Conservation (phyloP, 768 basidiomycete genomes). For the Tulasnella sp. region DNA sequence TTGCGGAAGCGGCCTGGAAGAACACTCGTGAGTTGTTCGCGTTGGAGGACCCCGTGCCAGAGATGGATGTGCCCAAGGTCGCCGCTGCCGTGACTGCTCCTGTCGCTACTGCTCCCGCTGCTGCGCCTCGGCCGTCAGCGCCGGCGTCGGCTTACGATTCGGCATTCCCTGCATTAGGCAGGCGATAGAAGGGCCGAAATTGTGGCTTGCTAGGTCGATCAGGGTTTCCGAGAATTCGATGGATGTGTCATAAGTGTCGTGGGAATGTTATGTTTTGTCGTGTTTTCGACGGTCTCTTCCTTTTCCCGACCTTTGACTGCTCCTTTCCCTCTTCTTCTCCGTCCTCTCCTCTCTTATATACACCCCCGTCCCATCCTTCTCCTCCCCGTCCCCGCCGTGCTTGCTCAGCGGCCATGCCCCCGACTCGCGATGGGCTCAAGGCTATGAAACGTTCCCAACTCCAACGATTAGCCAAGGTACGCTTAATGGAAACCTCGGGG, state of each 20-base stretch:
- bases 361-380: background rate
- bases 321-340: background rate
- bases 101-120: background rate
- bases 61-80: conserved; percentile 10
- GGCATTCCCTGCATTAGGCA: conserved; percentile 14
- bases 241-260: conserved; percentile 7
- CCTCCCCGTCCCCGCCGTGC: conserved; percentile 1
- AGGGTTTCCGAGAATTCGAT: background rate
- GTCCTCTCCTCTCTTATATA: conserved; percentile 3
- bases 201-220: conserved; percentile 12
- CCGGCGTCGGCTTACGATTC: background rate
- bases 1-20: conserved; percentile 56
- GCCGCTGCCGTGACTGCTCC: background rate
- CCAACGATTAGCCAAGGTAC: conserved; percentile 24
- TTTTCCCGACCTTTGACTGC: background rate
- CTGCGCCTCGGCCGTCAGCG: background rate
- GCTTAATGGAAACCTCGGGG: background rate
- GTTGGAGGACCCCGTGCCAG: conserved; percentile 40
- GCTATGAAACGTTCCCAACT: conserved; percentile 24
- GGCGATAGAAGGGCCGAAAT: background rate
- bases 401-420: conserved; percentile 18
- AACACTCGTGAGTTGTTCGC: conserved; percentile 63
- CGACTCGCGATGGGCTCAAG: conserved; percentile 25
- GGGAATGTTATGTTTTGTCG: conserved; percentile 1
- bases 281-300: conserved; percentile 12